Evolutionary conservation across 495 filamentous ascomycete genomes (phyloP), one percentile per base, ranked within the genome.

Genomic region (Cercophora newfieldiana): DNA sequence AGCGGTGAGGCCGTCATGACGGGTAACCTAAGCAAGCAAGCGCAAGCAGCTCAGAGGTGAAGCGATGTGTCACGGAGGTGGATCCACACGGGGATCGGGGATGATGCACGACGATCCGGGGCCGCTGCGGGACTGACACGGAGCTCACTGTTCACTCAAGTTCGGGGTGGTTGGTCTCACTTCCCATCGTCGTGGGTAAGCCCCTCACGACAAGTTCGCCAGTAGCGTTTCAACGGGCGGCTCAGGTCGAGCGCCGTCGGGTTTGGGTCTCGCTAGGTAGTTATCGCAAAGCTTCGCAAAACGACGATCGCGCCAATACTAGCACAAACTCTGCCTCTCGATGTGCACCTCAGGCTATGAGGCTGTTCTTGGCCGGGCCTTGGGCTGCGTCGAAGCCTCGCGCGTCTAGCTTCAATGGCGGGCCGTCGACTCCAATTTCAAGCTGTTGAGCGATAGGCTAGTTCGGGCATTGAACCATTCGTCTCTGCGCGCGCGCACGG

Each of bases 1-100:
- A 92, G 90, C 63, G 95, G 94, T 64, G 94, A 96, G 44, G 94
- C 93, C 61, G 91, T 88, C 94, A 97, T 94, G 60, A 49, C 72
- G 37, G 24, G 49, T 16, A 55, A 25, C 37, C 26, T 50, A 29
- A 18, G 10, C 24, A 2, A 14, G 22, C 21, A 22, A n/a, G 37
- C 37, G 7, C 18, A 47, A 22, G 5, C 12, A 16, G 37, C 37
- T 44, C 10, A 16, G n/a, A n/a, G 18, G 37, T 44, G 3, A 16
- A 44, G 10, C 37, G 10, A 14, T 44, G 37, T 44, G 37, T 14
- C 37, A 44, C 37, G 3, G 37, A 44, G 3, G 37, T 44, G 37
- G 37, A 44, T 4, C 12, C 37, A 44, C 2, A 4, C 37, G 4
- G 12, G 18, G 37, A 14, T 16, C 37, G 37, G n/a, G n/a, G n/a